Base-by-base conservation (phyloP, 345 rosid species). In the Citrus trifoliata region DNA sequence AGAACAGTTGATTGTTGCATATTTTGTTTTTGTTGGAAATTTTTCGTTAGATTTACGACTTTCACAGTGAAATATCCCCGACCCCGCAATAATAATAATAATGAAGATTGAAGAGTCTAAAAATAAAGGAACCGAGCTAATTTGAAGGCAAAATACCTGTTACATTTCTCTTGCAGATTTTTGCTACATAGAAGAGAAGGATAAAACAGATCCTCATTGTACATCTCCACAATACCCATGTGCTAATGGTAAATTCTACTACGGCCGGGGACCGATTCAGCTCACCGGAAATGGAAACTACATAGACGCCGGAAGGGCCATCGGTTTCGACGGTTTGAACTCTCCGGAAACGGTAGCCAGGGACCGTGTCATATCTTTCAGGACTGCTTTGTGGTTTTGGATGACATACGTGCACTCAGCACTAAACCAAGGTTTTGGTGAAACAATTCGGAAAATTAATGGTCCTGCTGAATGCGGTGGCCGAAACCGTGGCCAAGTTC, bases 351-450 rank as follows among this genome's bases (percentile, higher is more conserved):
- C 82, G 0, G 93, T 93, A 18, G 91, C 88, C 30, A 85, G 75
- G 0, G 90, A 91, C 73, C 88, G 90, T 1, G 81, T 84, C 10
- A 70, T 90, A 7, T 81, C 94, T 1, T 93, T 93, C 85, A 86
- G 83, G 86, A 88, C 95, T 0, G 92, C 91, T 19, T 65, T 93
- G 24, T 91, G 97, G 97, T 93, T 73, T 74, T 93, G 94, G 97
- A 89, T 83, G 85, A 82, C 73, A n/a, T 70, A 10, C 28, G 93
- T 89, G 19, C 92, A 84, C 2, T 83, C 95, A 0, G 89, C 88
- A 4, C 16, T 46, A 28, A 28, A 2, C 3, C 3, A 28, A 28
- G 30, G 30, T 28, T 28, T 28, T 28, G 3, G 30, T 28, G 73
- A 56, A 51, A 71, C 75, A 18, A 71, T 71, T 55, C 63, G 16